phyloP scores from a whole-genome alignment of 768 basidiomycete species.

The Suillus fuscotomentosus region DNA sequence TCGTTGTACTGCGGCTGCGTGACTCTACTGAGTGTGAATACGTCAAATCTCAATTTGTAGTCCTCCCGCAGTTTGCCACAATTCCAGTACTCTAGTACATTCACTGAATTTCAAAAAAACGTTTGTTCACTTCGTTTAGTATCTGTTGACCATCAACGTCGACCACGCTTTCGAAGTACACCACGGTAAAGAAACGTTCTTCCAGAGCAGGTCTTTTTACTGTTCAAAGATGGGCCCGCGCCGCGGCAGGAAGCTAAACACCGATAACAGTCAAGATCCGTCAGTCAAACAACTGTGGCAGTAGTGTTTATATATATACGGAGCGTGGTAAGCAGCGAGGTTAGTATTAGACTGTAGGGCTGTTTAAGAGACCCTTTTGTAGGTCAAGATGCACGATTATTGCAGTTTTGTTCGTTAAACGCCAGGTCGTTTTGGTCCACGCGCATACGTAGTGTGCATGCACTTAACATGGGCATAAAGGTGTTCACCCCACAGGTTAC shows the following conservation, averaged over 20 bases:
- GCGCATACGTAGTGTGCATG: not conserved
- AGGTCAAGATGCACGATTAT: not conserved
- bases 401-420: not conserved
- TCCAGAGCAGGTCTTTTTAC: not conserved
- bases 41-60: not conserved
- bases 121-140: not conserved
- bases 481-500: slow-evolving; percentile 4
- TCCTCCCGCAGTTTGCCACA: slow-evolving; percentile 18
- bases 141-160: not conserved
- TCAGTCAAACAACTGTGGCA: not conserved
- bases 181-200: not conserved
- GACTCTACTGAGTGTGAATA: not conserved
- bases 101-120: not conserved
- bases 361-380: not conserved
- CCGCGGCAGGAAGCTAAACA: not conserved
- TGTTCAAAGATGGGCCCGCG: not conserved
- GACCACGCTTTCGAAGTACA: not conserved
- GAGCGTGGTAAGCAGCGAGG: not conserved
- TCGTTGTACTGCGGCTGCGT: slow-evolving; percentile 10
- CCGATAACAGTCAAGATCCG: not conserved
- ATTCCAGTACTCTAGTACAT: slow-evolving; percentile 11
- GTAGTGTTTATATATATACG: too few relatives aligned
- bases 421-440: not conserved
- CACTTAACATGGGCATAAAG: not conserved
- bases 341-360: not conserved